phyloP scores from a whole-genome alignment of 345 rosid genomes.

The Citrus australasica region DNA sequence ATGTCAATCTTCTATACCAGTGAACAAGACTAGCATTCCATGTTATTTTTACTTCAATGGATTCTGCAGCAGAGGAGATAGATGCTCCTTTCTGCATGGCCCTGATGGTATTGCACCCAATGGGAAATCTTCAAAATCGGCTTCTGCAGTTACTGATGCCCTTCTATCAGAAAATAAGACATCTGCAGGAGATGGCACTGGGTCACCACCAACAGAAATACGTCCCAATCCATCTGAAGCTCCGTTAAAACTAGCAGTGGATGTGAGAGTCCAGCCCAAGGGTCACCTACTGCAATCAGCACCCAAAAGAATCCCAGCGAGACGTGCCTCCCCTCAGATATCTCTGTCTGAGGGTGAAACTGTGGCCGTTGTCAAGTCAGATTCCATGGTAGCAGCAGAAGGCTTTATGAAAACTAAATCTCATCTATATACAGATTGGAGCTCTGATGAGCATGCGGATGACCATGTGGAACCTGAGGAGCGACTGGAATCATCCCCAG shows the following conservation, averaged over 20 bases:
- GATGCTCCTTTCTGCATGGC: slow-evolving; percentile 49
- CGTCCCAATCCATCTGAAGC: slow-evolving; percentile 8
- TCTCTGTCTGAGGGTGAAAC: slow-evolving; percentile 18
- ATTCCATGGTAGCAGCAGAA: slow-evolving; percentile 19
- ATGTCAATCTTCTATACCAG: slow-evolving; percentile 15
- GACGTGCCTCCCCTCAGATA: slow-evolving; percentile 16
- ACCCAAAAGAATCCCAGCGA: slow-evolving; percentile 10
- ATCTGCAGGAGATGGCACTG: slow-evolving; percentile 1
- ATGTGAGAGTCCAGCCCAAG: slow-evolving; percentile 5
- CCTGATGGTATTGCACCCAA: slow-evolving; percentile 20
- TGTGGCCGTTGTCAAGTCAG: slow-evolving; percentile 19
- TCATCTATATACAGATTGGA: slow-evolving; percentile 12
- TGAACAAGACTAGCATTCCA: slow-evolving; percentile 32
- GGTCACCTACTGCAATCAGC: slow-evolving; percentile 22
- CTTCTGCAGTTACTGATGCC: slow-evolving; percentile 9
- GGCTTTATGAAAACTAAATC: slow-evolving; percentile 21
- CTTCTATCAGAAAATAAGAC: slow-evolving; percentile 21
- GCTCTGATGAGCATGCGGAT: slow-evolving; percentile 26
- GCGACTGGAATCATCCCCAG: slow-evolving; percentile 43
- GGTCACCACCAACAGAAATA: slow-evolving; percentile 9
- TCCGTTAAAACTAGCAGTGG: slow-evolving; percentile 14
- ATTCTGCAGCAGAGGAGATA: slow-evolving; percentile 48
- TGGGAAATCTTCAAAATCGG: slow-evolving; percentile 17
- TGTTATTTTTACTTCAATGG: slow-evolving; percentile 54
- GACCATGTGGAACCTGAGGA: slow-evolving; percentile 38